Evolutionary conservation across 1,139 yeast genomes (phyloP).

Genomic region (Wickerhamiella pararugosa): DNA sequence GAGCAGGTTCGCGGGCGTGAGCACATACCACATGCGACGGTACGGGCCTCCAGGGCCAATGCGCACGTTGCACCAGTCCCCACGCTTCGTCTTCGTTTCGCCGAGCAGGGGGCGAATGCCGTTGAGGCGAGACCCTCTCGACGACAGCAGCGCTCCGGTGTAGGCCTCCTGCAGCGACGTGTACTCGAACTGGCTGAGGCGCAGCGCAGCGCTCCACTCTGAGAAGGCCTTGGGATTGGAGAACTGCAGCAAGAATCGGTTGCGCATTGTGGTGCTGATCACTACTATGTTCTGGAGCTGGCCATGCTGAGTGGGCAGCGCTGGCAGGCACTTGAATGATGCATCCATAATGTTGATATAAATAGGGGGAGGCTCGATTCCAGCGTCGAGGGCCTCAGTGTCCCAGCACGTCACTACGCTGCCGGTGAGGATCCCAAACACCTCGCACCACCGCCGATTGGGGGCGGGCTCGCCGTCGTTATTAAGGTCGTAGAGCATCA

Average conservation of each 20-base stretch:
- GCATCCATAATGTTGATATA: conserved; percentile 88
- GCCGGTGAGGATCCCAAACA: conserved; percentile 80
- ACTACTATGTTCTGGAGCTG: conserved; percentile 64
- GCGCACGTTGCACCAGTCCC: conserved; percentile 88
- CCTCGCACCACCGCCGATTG: conserved; percentile 80
- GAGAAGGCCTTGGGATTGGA: conserved; percentile 27
- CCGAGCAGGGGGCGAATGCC: conserved; percentile 77
- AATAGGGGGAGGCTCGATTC: conserved; percentile 39
- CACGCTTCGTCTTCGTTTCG: conserved; percentile 73
- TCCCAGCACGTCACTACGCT: conserved; percentile 90
- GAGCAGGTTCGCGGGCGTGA: conserved; percentile 43
- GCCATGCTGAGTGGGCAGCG: conserved; percentile 41
- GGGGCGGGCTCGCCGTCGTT: conserved; percentile 66
- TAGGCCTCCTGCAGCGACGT: conserved; percentile 81
- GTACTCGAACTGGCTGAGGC: conserved; percentile 68
- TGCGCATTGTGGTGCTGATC: conserved; percentile 80
- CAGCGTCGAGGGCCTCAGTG: conserved; percentile 49
- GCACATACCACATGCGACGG: conserved; percentile 88
- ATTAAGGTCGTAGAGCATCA: conserved; percentile 28
- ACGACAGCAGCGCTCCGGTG: conserved; percentile 81
- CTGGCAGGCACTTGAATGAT: conserved; percentile 57
- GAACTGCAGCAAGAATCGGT: conserved; percentile 70
- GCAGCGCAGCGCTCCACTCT: conserved; percentile 68
- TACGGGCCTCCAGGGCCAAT: conserved; percentile 98
- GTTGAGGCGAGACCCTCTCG: conserved; percentile 72